These are phyloP conservation scores for Rhodofomes roseus DNA, from an alignment of 1,284 basidiomycete genomes.

Conservation along the genomic window DNA sequence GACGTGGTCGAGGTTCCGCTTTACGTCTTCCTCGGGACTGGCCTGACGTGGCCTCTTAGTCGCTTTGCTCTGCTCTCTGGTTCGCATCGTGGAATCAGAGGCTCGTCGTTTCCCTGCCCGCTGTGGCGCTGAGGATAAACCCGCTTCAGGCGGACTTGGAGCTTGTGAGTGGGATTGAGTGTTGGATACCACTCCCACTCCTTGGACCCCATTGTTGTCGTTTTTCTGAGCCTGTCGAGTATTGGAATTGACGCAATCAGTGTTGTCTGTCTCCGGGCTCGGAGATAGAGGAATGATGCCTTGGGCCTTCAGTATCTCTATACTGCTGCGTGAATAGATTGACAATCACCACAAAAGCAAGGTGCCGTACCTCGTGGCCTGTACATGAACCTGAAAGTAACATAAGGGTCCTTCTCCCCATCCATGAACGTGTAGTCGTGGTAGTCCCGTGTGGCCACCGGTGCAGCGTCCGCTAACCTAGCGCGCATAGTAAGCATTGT, in stretches of 20 bases:
- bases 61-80: not conserved
- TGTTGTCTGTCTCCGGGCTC: too few relatives aligned
- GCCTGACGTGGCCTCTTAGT: not conserved
- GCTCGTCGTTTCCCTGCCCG: not conserved
- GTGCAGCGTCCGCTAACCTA: too few relatives aligned
- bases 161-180: not conserved
- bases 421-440: not conserved
- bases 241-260: too few relatives aligned
- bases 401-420: constrained; percentile 1
- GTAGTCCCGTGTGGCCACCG: too few relatives aligned
- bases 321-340: too few relatives aligned
- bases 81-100: too few relatives aligned
- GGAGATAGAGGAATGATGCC: too few relatives aligned
- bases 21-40: too few relatives aligned
- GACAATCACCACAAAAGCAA: not conserved
- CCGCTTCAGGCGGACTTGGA: not conserved
- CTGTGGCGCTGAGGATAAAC: not conserved
- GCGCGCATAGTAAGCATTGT: too few relatives aligned
- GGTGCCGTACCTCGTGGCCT: constrained; percentile 5
- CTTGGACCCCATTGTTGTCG: not conserved
- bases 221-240: not conserved
- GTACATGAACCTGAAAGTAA: constrained; percentile 9
- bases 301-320: too few relatives aligned
- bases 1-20: too few relatives aligned
- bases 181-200: not conserved